phyloP scores from a whole-genome alignment of 805 yeast genomes.

The Diddensiella santjacobensis region DNA sequence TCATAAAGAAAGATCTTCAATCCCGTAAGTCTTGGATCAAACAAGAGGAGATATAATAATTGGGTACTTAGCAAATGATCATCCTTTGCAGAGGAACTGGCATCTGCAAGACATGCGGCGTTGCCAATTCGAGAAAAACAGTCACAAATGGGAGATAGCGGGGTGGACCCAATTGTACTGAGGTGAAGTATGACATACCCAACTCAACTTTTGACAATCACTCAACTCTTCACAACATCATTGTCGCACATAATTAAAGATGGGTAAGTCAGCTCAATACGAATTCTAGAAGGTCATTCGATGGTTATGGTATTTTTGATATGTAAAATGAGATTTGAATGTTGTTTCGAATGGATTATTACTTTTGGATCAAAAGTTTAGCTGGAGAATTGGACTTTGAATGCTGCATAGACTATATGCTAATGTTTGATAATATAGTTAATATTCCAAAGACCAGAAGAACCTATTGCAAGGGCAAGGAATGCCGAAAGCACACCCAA shows the following conservation, averaged over 20 bases:
- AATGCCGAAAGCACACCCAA: slow-evolving; percentile 99
- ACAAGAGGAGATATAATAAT: too few species aligned
- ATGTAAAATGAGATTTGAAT: too few species aligned
- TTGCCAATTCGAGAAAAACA: too few species aligned
- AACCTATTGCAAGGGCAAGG: slow-evolving; percentile 99
- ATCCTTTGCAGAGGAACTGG: too few species aligned
- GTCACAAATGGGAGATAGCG: neutral
- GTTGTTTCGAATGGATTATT: too few species aligned
- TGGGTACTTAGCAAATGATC: too few species aligned
- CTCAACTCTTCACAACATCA: neutral
- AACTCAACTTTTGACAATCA: neutral
- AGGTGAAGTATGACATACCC: neutral
- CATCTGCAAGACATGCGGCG: too few species aligned
- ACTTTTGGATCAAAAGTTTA: too few species aligned
- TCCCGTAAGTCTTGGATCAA: too few species aligned
- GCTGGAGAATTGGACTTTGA: neutral
- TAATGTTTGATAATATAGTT: slow-evolving; percentile 47
- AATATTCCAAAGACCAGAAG: slow-evolving; percentile 99
- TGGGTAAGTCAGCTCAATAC: slow-evolving; percentile 13
- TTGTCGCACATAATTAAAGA: slow-evolving; percentile 5
- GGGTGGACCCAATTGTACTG: slow-evolving; percentile 1
- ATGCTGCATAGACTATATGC: neutral
- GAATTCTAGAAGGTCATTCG: too few species aligned
- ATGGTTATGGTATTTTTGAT: too few species aligned
- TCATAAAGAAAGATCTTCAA: too few species aligned